Conservation (phyloP, 164 flowering plant species). For the Chimonanthus salicifolius region DNA sequence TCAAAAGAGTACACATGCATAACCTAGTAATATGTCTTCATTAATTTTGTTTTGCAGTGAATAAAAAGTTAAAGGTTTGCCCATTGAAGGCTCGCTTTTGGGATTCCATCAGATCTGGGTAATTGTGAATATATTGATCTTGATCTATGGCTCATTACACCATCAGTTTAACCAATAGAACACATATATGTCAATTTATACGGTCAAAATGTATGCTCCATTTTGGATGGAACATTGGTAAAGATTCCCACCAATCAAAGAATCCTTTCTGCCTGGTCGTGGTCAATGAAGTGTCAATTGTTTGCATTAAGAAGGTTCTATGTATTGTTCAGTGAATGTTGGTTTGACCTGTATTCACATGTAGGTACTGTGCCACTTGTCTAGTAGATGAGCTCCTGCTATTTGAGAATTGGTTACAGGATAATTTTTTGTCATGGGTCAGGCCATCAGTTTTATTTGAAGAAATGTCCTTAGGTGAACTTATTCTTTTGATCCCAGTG, state of each 20-base stretch:
- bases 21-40: background rate
- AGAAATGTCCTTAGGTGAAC: background rate
- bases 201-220: background rate
- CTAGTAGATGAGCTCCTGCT: too few relatives aligned
- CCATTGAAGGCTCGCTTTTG: constrained; percentile 57
- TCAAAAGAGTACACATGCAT: background rate
- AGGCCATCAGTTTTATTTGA: too few relatives aligned
- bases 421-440: too few relatives aligned
- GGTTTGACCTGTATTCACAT: background rate
- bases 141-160: background rate
- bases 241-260: background rate
- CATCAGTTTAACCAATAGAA: background rate
- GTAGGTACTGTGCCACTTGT: background rate
- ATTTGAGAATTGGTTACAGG: too few relatives aligned
- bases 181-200: background rate
- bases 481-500: background rate
- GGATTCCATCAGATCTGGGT: constrained; percentile 87
- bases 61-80: constrained; percentile 33
- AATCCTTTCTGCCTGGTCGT: background rate
- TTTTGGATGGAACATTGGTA: background rate
- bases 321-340: background rate
- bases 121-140: constrained; percentile 9
- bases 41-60: constrained; percentile 30
- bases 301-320: background rate
- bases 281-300: background rate